These are phyloP conservation scores for Lasiodiplodia theobromae DNA, from an alignment of 2,329 filamentous ascomycete species.

Conservation along the genomic window DNA sequence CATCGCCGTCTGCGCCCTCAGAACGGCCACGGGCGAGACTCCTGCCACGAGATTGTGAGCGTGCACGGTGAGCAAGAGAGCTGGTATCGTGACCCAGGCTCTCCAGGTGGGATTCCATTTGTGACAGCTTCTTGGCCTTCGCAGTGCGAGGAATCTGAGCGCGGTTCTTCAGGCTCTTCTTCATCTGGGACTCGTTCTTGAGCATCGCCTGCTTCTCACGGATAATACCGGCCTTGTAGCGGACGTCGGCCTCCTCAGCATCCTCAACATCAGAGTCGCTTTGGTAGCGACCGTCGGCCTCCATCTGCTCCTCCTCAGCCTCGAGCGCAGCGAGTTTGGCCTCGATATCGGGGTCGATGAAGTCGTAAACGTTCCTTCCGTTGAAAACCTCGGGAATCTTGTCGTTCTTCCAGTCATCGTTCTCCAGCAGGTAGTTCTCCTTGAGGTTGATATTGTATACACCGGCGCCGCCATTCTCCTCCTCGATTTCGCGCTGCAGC, in stretches of 20 bases:
- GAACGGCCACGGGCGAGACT: conserved; percentile 69
- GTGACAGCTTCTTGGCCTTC: conserved; percentile 80
- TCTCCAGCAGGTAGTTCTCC: conserved; percentile 83
- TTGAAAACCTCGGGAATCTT: conserved; percentile 93
- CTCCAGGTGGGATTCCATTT: conserved; percentile 87
- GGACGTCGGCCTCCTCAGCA: conserved; percentile 84
- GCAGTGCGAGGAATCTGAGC: conserved; percentile 87
- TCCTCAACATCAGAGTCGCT: conserved; percentile 77
- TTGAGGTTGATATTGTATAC: conserved; percentile 95
- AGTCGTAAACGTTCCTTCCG: conserved; percentile 97
- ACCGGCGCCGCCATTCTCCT: conserved; percentile 90
- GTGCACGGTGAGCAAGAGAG: conserved; percentile 74
- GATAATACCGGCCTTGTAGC: conserved; percentile 93
- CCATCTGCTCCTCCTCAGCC: conserved; percentile 91
- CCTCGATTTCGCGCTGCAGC: conserved; percentile 86
- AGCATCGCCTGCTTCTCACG: conserved; percentile 93
- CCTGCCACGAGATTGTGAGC: conserved; percentile 76
- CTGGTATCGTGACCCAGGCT: conserved; percentile 85
- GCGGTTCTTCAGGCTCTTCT: conserved; percentile 96
- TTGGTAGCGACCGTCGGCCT: conserved; percentile 93
- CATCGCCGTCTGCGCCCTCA: conserved; percentile 60
- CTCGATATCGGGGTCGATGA: conserved; percentile 95
- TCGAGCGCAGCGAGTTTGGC: conserved; percentile 89
- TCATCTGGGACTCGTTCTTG: conserved; percentile 92
- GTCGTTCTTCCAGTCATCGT: conserved; percentile 95